Percentiles rank a stretch among this genome's conserved stretches.
These are phyloP conservation scores for Beta corolliflora DNA, from an alignment of 179 eudicot genomes.

Conservation along the genomic window DNA sequence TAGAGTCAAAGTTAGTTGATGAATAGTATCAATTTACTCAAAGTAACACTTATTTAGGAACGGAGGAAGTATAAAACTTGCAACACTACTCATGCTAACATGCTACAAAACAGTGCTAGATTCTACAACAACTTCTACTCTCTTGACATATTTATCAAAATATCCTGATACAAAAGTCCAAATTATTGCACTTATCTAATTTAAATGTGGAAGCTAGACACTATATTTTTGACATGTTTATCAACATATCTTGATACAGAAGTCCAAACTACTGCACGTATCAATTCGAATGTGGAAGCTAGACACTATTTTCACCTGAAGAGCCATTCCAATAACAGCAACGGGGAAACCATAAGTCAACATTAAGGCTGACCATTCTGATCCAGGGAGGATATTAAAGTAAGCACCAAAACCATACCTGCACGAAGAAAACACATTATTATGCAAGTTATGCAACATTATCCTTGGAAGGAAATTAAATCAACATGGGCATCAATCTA, in stretches of 20 bases:
- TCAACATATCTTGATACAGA: neutral
- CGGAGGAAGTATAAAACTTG: neutral
- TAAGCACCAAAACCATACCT: slow-evolving; percentile 99
- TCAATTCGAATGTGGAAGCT: neutral
- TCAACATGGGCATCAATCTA: slow-evolving; percentile 8
- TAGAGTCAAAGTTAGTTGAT: no score
- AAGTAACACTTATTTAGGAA: no score
- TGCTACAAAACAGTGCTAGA: slow-evolving; percentile 7
- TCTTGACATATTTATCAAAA: neutral
- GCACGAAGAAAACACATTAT: slow-evolving; percentile 20
- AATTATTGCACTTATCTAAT: neutral
- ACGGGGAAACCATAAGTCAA: slow-evolving; percentile 96
- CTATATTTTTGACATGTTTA: no score
- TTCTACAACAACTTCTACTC: slow-evolving; percentile 1
- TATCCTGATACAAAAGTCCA: neutral
- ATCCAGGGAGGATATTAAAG: slow-evolving; percentile 91
- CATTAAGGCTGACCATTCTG: slow-evolving; percentile 99
- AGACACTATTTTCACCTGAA: slow-evolving; percentile 53
- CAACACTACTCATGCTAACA: neutral
- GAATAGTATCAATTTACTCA: no score
- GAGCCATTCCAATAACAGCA: slow-evolving; percentile 97
- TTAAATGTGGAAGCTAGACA: neutral
- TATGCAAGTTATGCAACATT: neutral
- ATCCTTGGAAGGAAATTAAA: neutral
- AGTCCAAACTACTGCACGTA: neutral